Evolutionary conservation across 75 land plant species (phyloP), one percentile per base, ranked within the genome.

Genomic region (Larix kaempferi): DNA sequence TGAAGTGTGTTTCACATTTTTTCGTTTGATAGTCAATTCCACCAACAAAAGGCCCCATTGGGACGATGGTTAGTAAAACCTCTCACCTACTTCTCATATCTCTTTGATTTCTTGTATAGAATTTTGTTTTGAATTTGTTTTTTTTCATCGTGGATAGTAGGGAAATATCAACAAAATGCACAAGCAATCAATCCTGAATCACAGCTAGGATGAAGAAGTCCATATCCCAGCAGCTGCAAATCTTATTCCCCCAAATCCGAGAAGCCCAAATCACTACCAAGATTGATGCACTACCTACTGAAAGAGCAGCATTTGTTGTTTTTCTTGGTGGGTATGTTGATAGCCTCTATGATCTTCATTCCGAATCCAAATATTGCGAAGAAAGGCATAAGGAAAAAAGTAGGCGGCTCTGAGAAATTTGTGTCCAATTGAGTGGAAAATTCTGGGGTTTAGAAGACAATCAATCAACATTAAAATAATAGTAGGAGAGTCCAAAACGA

Each of bases 261-360:
- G 16, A 88, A 88, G 74, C 82, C 86, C 44, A 71, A 82, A 77
- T 78, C 86, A 15, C 76, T 84, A 16, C 77, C 81, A 21, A 84
- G 87, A 78, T 81, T 87, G 56, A 57, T 86, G 76, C 71, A 77
- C 71, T 91, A 91, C 62, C 75, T 91, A 22, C 59, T 89, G 73
- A 80, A 67, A 17, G 93, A 91, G 75, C 93, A 91, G 80, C 76
- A 91, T 21, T 82, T 91, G 17, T 82, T 89, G 56, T 91, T 91
- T 81, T 76, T 91, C 64, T 79, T 91, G 58, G 86, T 87, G 57
- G n/a, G n/a, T n/a, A n/a, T n/a, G n/a, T n/a, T n/a, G n/a, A n/a
- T n/a, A n/a, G n/a, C n/a, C n/a, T n/a, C 93, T 74, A 78, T 89
- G 41, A 87, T 89, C 81, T 89, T 91, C 79, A 56, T 91, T 52